Base-by-base conservation (phyloP, 2,329 filamentous ascomycete genomes). In the Verticillium klebahnii region DNA sequence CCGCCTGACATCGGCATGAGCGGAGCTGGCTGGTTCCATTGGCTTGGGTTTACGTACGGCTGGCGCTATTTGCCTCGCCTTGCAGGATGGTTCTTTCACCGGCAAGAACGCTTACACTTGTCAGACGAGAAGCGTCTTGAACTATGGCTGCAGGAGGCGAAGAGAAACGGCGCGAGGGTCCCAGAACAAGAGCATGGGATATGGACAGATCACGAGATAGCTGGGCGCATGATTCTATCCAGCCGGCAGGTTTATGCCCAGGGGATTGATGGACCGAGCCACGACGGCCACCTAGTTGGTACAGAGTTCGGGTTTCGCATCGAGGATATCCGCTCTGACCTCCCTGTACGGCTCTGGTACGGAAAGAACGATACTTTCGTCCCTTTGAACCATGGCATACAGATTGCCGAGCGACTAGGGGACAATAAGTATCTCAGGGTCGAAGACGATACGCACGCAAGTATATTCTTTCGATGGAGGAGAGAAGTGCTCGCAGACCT, bases 1-100 rank as follows among this genome's bases (percentile, higher is more conserved):
- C 67, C 68, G 36, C 60, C 57, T 3, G 67, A 64, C 36, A 62
- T 69, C 5, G 68, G 68, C 29, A 67, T 65, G 62, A 57, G 50
- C 36, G 64, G 63, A 15, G 64, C 63, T 14, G 62, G 60, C 2
- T 65, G 62, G 62, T 59, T 65, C 2, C 63, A 64, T 55, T 62
- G 63, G 63, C 25, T 65, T 8, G 63, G 63, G 1, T 65, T 65
- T 58, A 64, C 62, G 0, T 64, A 62, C 36, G 63, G 63, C 5
- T 64, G 62, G 63, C 63, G 62, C 7, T 64, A 65, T 7, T 6
- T 25, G 14, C 62, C 63, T 19, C 62, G 63, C 2, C 17, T 65
- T 23, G 62, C 60, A 0, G 62, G 57, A 3, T 64, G 60, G 63
- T 60, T 60, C 17, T 65, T 64, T 3, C 17, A 62, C 2, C 6